These are phyloP conservation scores for Puya raimondii DNA, from an alignment of 176 grass and related monocot genomes.

Conservation along the genomic window DNA sequence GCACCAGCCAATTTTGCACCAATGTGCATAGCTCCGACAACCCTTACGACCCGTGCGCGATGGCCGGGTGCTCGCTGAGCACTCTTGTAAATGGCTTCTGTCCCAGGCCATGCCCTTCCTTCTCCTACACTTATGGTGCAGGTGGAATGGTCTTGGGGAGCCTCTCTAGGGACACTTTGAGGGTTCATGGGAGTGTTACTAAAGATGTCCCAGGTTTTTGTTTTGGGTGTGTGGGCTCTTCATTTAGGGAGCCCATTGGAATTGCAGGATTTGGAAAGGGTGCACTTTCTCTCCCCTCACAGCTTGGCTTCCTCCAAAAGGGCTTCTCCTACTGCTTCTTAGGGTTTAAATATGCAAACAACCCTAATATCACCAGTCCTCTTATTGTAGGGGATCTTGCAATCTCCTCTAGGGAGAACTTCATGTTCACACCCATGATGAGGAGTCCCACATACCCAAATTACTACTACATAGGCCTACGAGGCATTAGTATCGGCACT, in stretches of 20 bases:
- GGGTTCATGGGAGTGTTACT: conserved; percentile 21
- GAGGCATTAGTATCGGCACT: conserved; percentile 8
- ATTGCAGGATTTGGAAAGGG: conserved; percentile 49
- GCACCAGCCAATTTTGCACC: conserved; percentile 23
- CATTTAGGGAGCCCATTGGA: conserved; percentile 37
- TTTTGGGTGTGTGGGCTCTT: conserved; percentile 41
- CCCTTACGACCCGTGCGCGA: conserved; percentile 28
- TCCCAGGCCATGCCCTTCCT: conserved; percentile 35
- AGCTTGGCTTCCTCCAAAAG: conserved; percentile 36
- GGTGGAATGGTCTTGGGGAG: conserved; percentile 30
- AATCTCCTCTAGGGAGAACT: conserved; percentile 9
- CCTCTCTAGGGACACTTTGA: conserved; percentile 29
- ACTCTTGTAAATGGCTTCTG: conserved; percentile 26
- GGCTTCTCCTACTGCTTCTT: conserved; percentile 55
- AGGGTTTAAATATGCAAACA: conserved; percentile 28
- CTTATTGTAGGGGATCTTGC: conserved; percentile 41
- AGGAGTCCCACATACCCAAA: conserved; percentile 26
- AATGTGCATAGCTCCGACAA: conserved; percentile 42
- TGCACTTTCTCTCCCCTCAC: conserved; percentile 24
- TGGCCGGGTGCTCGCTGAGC: conserved; percentile 25
- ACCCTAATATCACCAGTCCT: conserved; percentile 35
- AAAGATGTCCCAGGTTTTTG: conserved; percentile 17
- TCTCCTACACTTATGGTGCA: conserved; percentile 48
- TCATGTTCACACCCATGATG: conserved; percentile 43
- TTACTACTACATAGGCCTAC: conserved; percentile 38